phyloP scores from a whole-genome alignment of 179 eudicot genomes.

The Spinacia oleracea region DNA sequence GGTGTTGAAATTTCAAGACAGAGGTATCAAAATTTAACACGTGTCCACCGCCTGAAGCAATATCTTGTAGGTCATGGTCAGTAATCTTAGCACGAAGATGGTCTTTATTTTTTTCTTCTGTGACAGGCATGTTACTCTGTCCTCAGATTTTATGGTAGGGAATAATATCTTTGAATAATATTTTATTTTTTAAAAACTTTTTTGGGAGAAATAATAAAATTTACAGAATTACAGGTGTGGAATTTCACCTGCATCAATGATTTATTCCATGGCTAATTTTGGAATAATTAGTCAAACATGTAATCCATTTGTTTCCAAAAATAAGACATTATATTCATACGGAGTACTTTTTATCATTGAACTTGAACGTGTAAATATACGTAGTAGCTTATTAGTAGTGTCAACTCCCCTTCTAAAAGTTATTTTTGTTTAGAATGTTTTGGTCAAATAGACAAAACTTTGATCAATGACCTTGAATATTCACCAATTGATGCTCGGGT shows the following conservation, averaged over 20 bases:
- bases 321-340: not conserved
- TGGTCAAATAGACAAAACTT: too few species aligned
- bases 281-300: not conserved
- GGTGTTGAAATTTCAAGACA: conserved; percentile 8
- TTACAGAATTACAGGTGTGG: not conserved
- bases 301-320: not conserved
- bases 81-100: conserved; percentile 17
- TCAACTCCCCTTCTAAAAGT: too few species aligned
- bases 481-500: too few species aligned
- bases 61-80: conserved; percentile 26
- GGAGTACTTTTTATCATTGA: not conserved
- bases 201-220: not conserved
- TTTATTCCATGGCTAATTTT: not conserved
- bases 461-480: too few species aligned
- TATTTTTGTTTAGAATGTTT: too few species aligned
- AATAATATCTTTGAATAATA: conserved; percentile 30
- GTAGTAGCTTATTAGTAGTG: too few species aligned
- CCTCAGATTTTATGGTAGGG: conserved; percentile 9
- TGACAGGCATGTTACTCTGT: conserved; percentile 34
- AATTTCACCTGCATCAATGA: not conserved
- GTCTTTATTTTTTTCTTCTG: conserved; percentile 12
- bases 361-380: not conserved
- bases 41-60: conserved; percentile 14
- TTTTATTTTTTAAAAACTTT: not conserved
- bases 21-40: conserved; percentile 14